These are phyloP conservation scores for Pyrenopolyporus hunteri DNA, from an alignment of 495 filamentous ascomycete genomes.

Conservation along the genomic window DNA sequence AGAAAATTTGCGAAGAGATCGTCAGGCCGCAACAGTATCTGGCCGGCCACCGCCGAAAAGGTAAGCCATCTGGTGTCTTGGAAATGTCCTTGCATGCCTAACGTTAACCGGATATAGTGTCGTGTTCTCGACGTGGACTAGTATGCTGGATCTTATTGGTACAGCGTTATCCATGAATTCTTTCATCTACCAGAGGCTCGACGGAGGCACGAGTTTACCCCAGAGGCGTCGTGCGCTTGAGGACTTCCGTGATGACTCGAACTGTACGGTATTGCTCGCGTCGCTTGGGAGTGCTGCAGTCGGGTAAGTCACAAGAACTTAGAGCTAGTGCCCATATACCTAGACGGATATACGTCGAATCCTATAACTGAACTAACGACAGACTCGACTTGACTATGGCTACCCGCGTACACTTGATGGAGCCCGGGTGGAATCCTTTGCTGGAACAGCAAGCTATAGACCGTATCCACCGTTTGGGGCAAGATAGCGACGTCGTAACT, in stretches of 20 bases:
- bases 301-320: conserved; percentile 44
- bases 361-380: background rate
- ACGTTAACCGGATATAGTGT: conserved; percentile 1
- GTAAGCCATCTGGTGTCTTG: conserved; percentile 1
- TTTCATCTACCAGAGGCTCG: conserved; percentile 26
- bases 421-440: conserved; percentile 59
- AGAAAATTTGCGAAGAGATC: conserved; percentile 5
- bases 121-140: conserved; percentile 21
- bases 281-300: conserved; percentile 56
- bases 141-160: conserved; percentile 23
- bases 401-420: conserved; percentile 51
- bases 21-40: background rate
- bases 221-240: conserved; percentile 45
- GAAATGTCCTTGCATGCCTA: background rate
- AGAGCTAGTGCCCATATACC: too few species aligned
- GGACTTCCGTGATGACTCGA: conserved; percentile 39
- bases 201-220: conserved; percentile 34
- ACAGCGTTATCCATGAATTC: conserved; percentile 6
- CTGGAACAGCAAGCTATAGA: conserved; percentile 56
- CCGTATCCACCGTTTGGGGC: conserved; percentile 52
- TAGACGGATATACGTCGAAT: background rate
- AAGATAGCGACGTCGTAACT: conserved; percentile 48
- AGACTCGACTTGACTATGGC: conserved; percentile 55
- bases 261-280: conserved; percentile 49
- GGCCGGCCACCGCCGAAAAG: conserved; percentile 6